Percentiles rank a stretch among this genome's conserved stretches.
Evolutionary conservation across 2,329 filamentous ascomycete species (phyloP).

Genomic region (Pyrenochaeta sp.): DNA sequence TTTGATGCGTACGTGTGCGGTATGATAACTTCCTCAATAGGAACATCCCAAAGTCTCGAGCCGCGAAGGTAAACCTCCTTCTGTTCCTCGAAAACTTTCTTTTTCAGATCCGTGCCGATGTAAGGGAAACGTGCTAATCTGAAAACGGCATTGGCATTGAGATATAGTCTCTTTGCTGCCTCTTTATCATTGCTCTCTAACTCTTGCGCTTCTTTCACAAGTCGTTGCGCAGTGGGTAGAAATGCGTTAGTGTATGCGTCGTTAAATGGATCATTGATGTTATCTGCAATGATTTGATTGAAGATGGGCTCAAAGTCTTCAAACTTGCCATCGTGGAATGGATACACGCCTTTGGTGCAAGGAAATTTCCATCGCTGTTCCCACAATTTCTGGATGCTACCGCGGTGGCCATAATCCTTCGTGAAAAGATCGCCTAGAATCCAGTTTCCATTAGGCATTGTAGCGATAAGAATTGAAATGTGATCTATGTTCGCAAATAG

Average conservation of each 20-base stretch:
- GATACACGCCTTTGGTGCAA: slow-evolving; percentile 64
- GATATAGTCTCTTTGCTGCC: slow-evolving; percentile 67
- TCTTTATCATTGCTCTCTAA: slow-evolving; percentile 49
- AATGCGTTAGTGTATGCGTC: slow-evolving; percentile 70
- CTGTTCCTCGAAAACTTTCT: slow-evolving; percentile 70
- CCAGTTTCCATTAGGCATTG: slow-evolving; percentile 42
- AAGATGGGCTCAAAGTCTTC: slow-evolving; percentile 73
- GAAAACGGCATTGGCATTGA: slow-evolving; percentile 76
- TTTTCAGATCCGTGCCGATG: slow-evolving; percentile 60
- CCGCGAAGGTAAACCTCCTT: slow-evolving; percentile 70
- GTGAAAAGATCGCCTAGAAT: slow-evolving; percentile 47
- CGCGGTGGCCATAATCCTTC: slow-evolving; percentile 47
- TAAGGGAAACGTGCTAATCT: slow-evolving; percentile 75
- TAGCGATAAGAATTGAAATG: too few relatives aligned
- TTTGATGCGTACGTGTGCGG: slow-evolving; percentile 62
- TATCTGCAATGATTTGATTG: slow-evolving; percentile 52
- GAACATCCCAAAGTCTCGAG: slow-evolving; percentile 54
- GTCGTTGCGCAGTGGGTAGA: slow-evolving; percentile 66
- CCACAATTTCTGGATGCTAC: slow-evolving; percentile 45
- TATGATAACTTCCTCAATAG: slow-evolving; percentile 68
- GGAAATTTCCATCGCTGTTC: slow-evolving; percentile 46
- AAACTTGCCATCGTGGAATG: slow-evolving; percentile 75
- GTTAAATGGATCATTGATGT: slow-evolving; percentile 70
- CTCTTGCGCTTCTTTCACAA: slow-evolving; percentile 59
- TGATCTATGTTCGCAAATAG: too few relatives aligned